Evolutionary conservation across 345 rosid genomes (phyloP).

Genomic region (Linum tenue): DNA sequence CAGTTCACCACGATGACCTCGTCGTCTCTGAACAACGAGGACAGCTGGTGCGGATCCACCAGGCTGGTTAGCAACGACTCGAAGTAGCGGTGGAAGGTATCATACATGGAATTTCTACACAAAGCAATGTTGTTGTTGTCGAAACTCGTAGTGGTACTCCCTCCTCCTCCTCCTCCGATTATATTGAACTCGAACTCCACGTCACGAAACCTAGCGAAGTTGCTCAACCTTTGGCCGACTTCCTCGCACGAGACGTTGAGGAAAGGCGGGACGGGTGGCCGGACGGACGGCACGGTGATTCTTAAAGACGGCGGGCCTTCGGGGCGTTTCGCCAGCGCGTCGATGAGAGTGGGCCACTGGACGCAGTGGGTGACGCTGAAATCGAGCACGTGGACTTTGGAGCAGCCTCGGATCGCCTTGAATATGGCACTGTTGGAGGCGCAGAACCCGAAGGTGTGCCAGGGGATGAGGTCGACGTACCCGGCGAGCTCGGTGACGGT

Average conservation of each 20-base stretch:
- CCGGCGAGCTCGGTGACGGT: slow-evolving; percentile 57
- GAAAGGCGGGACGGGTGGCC: slow-evolving; percentile 52
- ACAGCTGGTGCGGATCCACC: slow-evolving; percentile 13
- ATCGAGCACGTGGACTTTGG: slow-evolving; percentile 50
- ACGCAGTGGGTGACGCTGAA: slow-evolving; percentile 62
- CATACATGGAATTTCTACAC: slow-evolving; percentile 4
- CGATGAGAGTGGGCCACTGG: slow-evolving; percentile 75
- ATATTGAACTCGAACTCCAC: slow-evolving; percentile 49
- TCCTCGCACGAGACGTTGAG: slow-evolving; percentile 43
- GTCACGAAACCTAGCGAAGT: slow-evolving; percentile 48
- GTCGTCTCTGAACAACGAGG: slow-evolving; percentile 24
- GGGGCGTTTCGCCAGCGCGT: slow-evolving; percentile 48
- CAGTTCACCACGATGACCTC: slow-evolving; percentile 57
- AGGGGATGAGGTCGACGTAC: slow-evolving; percentile 65
- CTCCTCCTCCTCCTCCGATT: slow-evolving; percentile 9
- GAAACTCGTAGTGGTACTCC: too few species aligned
- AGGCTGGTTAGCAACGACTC: slow-evolving; percentile 33
- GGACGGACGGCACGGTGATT: slow-evolving; percentile 42
- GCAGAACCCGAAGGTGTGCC: slow-evolving; percentile 68
- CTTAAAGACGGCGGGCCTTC: slow-evolving; percentile 60
- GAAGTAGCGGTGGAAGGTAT: slow-evolving; percentile 11
- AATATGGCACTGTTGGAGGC: slow-evolving; percentile 49
- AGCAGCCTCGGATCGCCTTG: slow-evolving; percentile 37
- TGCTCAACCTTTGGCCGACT: slow-evolving; percentile 44
- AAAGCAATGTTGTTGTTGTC: not conserved